These are phyloP conservation scores for Hymenoscyphus linearis DNA, from an alignment of 2,329 filamentous ascomycete genomes.

Conservation along the genomic window DNA sequence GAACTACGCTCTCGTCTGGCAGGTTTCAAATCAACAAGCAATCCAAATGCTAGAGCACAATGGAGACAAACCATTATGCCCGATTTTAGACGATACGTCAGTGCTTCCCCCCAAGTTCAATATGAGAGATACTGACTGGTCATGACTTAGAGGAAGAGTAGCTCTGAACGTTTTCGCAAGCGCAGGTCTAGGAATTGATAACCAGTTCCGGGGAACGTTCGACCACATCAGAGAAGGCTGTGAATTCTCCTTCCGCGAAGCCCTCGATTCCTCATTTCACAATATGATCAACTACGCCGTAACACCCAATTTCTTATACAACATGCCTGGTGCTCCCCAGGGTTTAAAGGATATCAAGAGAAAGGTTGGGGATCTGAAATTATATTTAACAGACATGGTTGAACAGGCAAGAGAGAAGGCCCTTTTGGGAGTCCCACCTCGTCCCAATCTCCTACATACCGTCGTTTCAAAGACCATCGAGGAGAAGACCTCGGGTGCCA, in stretches of 20 bases:
- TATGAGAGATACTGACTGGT: neutral
- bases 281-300: neutral
- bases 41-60: conserved; percentile 29
- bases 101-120: neutral
- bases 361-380: neutral
- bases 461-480: neutral
- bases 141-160: conserved; percentile 40
- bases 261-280: neutral
- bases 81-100: conserved; percentile 23
- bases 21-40: conserved; percentile 30
- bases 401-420: neutral
- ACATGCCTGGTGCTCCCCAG: neutral
- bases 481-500: neutral
- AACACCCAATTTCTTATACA: neutral
- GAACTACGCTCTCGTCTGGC: conserved; percentile 36
- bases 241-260: conserved; percentile 1
- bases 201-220: neutral
- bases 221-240: neutral
- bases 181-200: conserved; percentile 40
- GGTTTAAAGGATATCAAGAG: neutral
- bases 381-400: neutral
- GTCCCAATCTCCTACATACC: neutral
- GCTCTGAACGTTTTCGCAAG: conserved; percentile 46
- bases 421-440: neutral
- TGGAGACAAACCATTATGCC: neutral